A percentile compares a stretch with the other conserved stretches of the same genome.
phyloP scores from a whole-genome alignment of 768 basidiomycete genomes.

The Russula virescens region DNA sequence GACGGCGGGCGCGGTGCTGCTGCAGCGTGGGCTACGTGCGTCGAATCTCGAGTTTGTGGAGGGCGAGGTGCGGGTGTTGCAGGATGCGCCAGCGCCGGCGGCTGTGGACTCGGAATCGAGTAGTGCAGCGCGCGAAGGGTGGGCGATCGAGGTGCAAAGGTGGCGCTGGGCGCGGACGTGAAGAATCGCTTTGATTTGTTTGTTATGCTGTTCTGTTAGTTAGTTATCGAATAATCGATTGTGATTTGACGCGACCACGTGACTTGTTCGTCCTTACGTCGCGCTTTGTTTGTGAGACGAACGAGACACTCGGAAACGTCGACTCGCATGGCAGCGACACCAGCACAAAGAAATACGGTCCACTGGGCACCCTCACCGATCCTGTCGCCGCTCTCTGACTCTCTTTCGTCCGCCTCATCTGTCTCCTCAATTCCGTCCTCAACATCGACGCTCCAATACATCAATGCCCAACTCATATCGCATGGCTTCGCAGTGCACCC shows the following conservation, averaged over 20 bases:
- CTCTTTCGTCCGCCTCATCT: conserved; percentile 37
- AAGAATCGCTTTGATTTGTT: background rate
- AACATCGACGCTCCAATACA: conserved; percentile 62
- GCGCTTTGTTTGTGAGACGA: no score
- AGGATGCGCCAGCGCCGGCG: conserved; percentile 5
- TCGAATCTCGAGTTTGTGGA: conserved; percentile 23
- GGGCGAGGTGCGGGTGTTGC: conserved; percentile 30
- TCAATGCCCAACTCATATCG: conserved; percentile 76
- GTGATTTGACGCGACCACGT: conserved; percentile 18
- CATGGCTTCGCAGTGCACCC: conserved; percentile 67
- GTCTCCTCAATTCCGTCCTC: conserved; percentile 42
- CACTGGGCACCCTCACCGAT: conserved; percentile 44
- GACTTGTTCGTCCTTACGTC: background rate
- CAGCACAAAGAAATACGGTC: conserved; percentile 40
- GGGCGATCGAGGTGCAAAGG: conserved; percentile 30
- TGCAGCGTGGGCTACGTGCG: background rate
- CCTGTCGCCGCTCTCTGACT: conserved; percentile 30
- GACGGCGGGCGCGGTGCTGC: background rate
- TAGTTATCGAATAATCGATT: no score
- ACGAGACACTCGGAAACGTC: no score
- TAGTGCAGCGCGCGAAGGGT: conserved; percentile 29
- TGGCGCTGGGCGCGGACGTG: conserved; percentile 28
- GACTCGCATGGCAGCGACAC: background rate
- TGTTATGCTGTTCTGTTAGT: no score
- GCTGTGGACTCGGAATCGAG: conserved; percentile 16